Conservation (phyloP, 2,329 filamentous ascomycete species). For the Calonectria pauciramosa region DNA sequence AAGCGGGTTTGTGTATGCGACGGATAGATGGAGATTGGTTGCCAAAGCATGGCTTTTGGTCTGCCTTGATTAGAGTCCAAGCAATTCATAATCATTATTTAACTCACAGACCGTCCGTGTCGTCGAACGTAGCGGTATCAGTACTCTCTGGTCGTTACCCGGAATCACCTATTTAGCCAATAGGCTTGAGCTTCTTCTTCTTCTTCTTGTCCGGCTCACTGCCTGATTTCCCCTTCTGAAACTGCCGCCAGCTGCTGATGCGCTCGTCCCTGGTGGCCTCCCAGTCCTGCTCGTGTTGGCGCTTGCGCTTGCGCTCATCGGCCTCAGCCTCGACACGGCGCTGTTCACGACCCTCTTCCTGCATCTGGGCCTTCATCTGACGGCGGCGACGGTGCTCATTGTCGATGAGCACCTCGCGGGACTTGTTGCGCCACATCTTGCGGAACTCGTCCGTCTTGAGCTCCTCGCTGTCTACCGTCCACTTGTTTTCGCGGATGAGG, state of each 20-base stretch:
- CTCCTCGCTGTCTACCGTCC: slow-evolving; percentile 90
- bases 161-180: slow-evolving; percentile 58
- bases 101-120: slow-evolving; percentile 49
- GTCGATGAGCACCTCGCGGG: slow-evolving; percentile 90
- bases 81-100: slow-evolving; percentile 45
- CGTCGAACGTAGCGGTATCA: slow-evolving; percentile 30
- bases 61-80: slow-evolving; percentile 50
- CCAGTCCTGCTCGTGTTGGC: slow-evolving; percentile 96
- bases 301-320: slow-evolving; percentile 84
- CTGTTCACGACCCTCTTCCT: slow-evolving; percentile 94
- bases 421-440: slow-evolving; percentile 90
- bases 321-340: slow-evolving; percentile 87
- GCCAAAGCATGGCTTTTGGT: slow-evolving; percentile 34
- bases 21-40: slow-evolving; percentile 16
- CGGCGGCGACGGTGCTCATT: slow-evolving; percentile 88
- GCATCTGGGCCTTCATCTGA: slow-evolving; percentile 94
- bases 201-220: slow-evolving; percentile 69
- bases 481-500: slow-evolving; percentile 93
- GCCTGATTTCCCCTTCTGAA: slow-evolving; percentile 79
- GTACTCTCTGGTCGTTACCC: slow-evolving; percentile 8
- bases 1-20: slow-evolving; percentile 24
- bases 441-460: slow-evolving; percentile 87
- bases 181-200: slow-evolving; percentile 79
- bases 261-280: slow-evolving; percentile 91
- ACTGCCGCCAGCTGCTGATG: slow-evolving; percentile 94